Conservation (phyloP, 495 filamentous ascomycete genomes). For the Tuber melanosporum region DNA sequence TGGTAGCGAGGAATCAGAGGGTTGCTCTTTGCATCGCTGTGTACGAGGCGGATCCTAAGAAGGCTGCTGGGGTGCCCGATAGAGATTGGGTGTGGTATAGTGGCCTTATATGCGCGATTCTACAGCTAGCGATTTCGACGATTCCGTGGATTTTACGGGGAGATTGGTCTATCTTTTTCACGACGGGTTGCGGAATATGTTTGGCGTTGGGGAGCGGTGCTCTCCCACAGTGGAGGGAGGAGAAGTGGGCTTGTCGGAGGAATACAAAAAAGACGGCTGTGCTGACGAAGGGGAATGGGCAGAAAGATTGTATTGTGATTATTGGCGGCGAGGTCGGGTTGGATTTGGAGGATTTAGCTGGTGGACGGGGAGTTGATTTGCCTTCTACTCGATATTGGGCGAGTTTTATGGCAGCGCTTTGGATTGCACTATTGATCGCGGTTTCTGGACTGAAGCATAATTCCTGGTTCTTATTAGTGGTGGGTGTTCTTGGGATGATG, state of each 20-base stretch:
- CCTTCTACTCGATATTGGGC: not conserved
- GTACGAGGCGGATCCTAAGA: conserved; percentile 14
- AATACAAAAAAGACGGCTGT: conserved; percentile 40
- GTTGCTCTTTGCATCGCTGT: conserved; percentile 29
- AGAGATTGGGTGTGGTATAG: conserved; percentile 43
- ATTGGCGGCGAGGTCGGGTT: conserved; percentile 43
- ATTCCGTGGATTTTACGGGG: conserved; percentile 46
- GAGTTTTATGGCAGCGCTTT: conserved; percentile 38
- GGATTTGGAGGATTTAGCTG: conserved; percentile 49
- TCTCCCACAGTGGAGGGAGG: conserved; percentile 49
- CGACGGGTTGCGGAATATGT: conserved; percentile 45
- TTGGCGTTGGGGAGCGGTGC: conserved; percentile 43
- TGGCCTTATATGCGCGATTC: conserved; percentile 42
- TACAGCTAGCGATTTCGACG: conserved; percentile 49
- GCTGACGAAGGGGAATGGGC: conserved; percentile 48
- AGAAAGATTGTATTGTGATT: conserved; percentile 47
- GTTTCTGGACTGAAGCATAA: conserved; percentile 41
- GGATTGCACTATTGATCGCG: conserved; percentile 45
- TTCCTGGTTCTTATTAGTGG: conserved; percentile 45
- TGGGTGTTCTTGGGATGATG: conserved; percentile 46
- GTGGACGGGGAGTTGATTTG: conserved; percentile 10
- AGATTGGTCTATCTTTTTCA: conserved; percentile 48
- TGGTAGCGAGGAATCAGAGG: conserved; percentile 1
- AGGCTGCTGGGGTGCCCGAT: conserved; percentile 12
- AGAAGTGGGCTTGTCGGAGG: conserved; percentile 49